These are phyloP conservation scores for Xanthoparmelia taractica DNA, from an alignment of 495 filamentous ascomycete genomes.

Conservation along the genomic window DNA sequence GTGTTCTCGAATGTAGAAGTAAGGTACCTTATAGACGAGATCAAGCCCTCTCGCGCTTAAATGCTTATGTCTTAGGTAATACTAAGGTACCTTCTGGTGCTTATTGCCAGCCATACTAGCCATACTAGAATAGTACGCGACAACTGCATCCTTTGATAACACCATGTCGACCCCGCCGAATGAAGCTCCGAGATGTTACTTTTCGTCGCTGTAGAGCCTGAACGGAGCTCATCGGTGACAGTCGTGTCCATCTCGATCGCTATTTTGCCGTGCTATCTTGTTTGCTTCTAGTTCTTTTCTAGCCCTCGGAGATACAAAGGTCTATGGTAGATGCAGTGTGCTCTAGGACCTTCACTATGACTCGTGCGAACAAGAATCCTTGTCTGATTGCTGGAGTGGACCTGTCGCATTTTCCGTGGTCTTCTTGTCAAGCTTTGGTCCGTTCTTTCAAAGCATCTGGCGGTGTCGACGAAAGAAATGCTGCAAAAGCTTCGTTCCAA, in stretches of 20 bases:
- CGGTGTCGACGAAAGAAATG: neutral
- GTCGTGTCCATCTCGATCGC: neutral
- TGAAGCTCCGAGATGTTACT: neutral
- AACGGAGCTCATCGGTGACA: neutral
- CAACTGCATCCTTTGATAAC: neutral
- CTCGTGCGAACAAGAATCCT: too few species aligned
- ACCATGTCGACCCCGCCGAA: neutral
- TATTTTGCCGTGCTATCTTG: neutral
- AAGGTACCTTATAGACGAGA: too few species aligned
- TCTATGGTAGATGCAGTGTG: neutral
- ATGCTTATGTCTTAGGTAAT: too few species aligned
- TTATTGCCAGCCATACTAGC: neutral
- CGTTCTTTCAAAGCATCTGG: neutral
- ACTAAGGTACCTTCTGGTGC: too few species aligned
- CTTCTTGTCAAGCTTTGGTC: neutral
- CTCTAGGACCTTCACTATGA: neutral
- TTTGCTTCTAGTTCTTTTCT: neutral
- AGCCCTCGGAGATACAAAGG: neutral
- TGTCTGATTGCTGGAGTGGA: neutral
- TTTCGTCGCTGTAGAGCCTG: neutral
- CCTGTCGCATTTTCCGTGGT: neutral
- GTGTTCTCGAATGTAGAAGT: too few species aligned
- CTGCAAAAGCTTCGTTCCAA: neutral
- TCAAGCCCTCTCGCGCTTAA: too few species aligned
- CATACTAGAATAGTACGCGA: neutral